Percentiles rank a stretch among this genome's conserved stretches.
Evolutionary conservation across 2,329 filamentous ascomycete species (phyloP).

Genomic region (Ramularia collo-cygni): DNA sequence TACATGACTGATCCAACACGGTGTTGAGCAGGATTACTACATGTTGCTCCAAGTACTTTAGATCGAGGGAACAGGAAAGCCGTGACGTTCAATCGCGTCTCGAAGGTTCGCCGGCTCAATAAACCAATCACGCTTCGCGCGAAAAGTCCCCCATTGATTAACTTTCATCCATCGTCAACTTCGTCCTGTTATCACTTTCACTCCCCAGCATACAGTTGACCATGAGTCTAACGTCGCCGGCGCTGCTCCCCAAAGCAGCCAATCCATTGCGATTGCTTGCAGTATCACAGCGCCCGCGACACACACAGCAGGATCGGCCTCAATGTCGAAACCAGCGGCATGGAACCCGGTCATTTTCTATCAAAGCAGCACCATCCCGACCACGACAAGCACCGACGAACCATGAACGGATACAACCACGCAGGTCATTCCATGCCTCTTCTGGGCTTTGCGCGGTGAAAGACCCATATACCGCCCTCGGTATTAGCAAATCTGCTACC

Average conservation of each 20-base stretch:
- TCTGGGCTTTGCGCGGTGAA: constrained; percentile 45
- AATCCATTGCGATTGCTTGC: constrained; percentile 14
- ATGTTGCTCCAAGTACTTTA: no score
- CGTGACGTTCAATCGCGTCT: no score
- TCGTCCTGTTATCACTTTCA: no score
- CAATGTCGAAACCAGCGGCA: constrained; percentile 11
- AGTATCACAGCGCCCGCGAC: constrained; percentile 4
- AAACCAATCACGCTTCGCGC: no score
- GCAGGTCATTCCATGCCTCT: constrained; percentile 53
- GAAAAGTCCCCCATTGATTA: no score
- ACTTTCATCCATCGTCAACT: no score
- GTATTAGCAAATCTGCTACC: constrained; percentile 74
- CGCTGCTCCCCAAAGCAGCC: constrained; percentile 29
- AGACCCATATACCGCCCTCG: constrained; percentile 82
- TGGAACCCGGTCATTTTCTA: constrained; percentile 11
- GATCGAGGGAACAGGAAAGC: no score
- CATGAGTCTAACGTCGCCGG: constrained; percentile 33
- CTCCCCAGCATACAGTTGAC: neutral
- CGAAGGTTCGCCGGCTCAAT: no score
- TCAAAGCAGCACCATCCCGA: constrained; percentile 13
- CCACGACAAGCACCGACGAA: constrained; percentile 14
- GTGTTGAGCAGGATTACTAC: no score
- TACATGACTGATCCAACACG: no score
- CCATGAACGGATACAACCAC: constrained; percentile 22
- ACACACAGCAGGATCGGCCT: constrained; percentile 9